Percentiles rank a stretch among this genome's conserved stretches.
These are phyloP conservation scores for Monosporascus sp. DNA, from an alignment of 2,329 filamentous ascomycete species.

Conservation along the genomic window DNA sequence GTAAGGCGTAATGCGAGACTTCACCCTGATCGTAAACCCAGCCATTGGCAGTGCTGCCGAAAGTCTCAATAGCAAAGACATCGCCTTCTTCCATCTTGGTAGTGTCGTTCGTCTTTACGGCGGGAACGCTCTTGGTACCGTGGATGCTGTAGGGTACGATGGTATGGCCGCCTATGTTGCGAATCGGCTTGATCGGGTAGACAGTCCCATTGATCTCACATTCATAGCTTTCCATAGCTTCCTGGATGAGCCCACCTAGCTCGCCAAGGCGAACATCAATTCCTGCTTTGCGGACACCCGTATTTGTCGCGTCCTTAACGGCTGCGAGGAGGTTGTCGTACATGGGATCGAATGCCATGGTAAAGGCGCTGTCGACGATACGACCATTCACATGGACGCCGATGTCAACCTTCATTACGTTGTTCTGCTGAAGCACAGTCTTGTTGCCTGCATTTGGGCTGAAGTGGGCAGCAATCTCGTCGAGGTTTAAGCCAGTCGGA, in stretches of 20 bases:
- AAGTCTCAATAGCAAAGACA: slow-evolving; percentile 92
- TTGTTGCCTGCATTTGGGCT: slow-evolving; percentile 85
- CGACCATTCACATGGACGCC: slow-evolving; percentile 75
- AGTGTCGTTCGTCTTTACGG: slow-evolving; percentile 79
- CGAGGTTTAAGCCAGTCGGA: slow-evolving; percentile 76
- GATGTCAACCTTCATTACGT: slow-evolving; percentile 81
- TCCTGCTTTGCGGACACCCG: slow-evolving; percentile 82
- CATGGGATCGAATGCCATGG: slow-evolving; percentile 66
- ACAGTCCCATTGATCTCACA: slow-evolving; percentile 75
- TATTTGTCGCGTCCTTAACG: slow-evolving; percentile 74
- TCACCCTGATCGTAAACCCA: slow-evolving; percentile 85
- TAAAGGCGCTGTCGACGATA: slow-evolving; percentile 79
- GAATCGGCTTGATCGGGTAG: slow-evolving; percentile 76
- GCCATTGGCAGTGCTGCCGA: slow-evolving; percentile 87
- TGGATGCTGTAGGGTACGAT: slow-evolving; percentile 88
- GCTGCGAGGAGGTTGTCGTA: slow-evolving; percentile 71
- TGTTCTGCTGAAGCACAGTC: slow-evolving; percentile 61
- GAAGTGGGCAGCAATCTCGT: slow-evolving; percentile 82
- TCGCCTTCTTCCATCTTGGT: slow-evolving; percentile 98
- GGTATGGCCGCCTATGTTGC: slow-evolving; percentile 84
- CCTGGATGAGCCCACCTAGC: slow-evolving; percentile 77
- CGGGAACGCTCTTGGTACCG: slow-evolving; percentile 87
- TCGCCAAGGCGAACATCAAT: slow-evolving; percentile 88
- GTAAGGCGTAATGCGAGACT: slow-evolving; percentile 81
- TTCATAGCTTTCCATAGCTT: slow-evolving; percentile 91